Percentiles rank a stretch among this genome's conserved stretches.
These are phyloP conservation scores for Fraxinus quadrangulata DNA, from an alignment of 257 asterid genomes.

Conservation along the genomic window DNA sequence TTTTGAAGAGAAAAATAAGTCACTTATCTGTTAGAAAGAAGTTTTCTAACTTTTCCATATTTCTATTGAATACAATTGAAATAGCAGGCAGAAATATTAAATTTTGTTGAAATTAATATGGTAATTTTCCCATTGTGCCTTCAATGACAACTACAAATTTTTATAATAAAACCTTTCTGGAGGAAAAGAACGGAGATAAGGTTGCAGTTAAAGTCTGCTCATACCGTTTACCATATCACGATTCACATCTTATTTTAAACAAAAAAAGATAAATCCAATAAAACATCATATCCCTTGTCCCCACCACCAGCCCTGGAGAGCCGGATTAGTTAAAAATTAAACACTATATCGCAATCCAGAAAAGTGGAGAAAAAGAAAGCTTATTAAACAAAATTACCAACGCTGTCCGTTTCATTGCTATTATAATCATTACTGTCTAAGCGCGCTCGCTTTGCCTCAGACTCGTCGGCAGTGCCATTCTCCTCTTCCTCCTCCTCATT, in stretches of 20 bases:
- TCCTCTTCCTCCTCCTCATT: conserved; percentile 46
- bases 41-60: not conserved
- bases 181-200: too few relatives aligned
- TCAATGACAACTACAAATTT: not conserved
- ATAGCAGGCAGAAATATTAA: not conserved
- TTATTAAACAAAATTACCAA: conserved; percentile 39
- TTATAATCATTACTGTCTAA: conserved; percentile 53
- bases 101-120: not conserved
- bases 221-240: not conserved
- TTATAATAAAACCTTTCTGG: not conserved
- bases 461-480: conserved; percentile 48
- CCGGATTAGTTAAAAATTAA: not conserved
- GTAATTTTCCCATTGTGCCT: not conserved
- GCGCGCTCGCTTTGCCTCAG: conserved; percentile 80
- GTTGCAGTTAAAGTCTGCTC: not conserved
- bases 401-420: conserved; percentile 38
- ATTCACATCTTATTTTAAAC: conserved; percentile 3
- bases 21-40: conserved; percentile 1
- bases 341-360: not conserved
- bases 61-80: conserved; percentile 9
- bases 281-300: not conserved
- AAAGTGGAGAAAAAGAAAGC: not conserved
- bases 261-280: not conserved
- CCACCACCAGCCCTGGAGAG: not conserved
- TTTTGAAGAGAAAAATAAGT: not conserved